Evolutionary conservation across 345 rosid species (phyloP), one percentile per base, ranked within the genome.

Genomic region (Populus pruinosa): DNA sequence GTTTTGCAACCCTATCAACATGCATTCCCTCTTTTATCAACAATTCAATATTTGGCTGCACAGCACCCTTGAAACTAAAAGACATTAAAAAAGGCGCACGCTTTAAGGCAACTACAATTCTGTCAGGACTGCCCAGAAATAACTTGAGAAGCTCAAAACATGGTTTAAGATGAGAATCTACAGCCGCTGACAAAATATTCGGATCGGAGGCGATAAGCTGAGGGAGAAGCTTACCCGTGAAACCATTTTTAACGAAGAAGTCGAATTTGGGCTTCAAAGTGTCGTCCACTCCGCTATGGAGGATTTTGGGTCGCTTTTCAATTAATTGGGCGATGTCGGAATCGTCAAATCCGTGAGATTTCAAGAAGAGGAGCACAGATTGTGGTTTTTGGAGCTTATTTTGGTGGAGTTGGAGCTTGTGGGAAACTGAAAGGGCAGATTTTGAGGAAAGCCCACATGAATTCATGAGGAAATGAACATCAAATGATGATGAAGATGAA

Each of bases 221-320:
- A 17, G 56, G 77, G 23, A 81, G 73, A 67, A 56, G 69, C 50
- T 21, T 13, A 25, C 74, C 78, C 38, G 36, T 36, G 25, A 82
- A 71, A 1, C 79, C 82, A 8, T 39, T 56, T 1, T 65, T 25
- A 21, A 53, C 55, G 20, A 82, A 41, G 56, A 47, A 78, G 61
- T 78, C 82, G n/a, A 82, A 61, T 72, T 78, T 75, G n/a, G 76
- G 85, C 65, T 55, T 59, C 4, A 82, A 78, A 36, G 68, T 82
- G 65, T 35, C 44, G 0, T 74, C 56, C 18, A 75, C 49, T 11
- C 69, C 41, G 64, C 64, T 74, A 9, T 62, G 69, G 63, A 78
- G 79, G 29, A 82, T 21, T 14, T 7, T 8, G 44, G 81, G 82
- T 0, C 27, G 61, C 49, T 55, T 70, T 3, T 69, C 29, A 49